Conservation (phyloP, 345 rosid genomes). For the Arabidopsis suecica region DNA sequence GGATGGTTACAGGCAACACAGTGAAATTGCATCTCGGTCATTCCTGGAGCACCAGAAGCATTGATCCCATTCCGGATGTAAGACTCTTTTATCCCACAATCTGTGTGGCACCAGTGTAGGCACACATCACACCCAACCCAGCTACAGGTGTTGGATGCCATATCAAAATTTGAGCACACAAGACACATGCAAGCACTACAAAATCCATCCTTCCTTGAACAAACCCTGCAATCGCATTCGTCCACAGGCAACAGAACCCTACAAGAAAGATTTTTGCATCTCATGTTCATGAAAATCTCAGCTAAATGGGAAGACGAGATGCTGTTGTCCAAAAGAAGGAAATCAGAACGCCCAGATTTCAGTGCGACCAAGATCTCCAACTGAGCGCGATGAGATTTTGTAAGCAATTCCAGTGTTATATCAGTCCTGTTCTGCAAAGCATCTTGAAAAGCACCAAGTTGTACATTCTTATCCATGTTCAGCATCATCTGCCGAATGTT, state of each 20-base stretch:
- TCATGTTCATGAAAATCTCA: slow-evolving; percentile 78
- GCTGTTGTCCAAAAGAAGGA: slow-evolving; percentile 61
- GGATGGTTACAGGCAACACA: slow-evolving; percentile 96
- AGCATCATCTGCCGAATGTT: slow-evolving; percentile 74
- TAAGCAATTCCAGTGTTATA: slow-evolving; percentile 61
- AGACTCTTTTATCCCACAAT: slow-evolving; percentile 81
- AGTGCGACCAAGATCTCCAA: slow-evolving; percentile 86
- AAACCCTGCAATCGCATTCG: slow-evolving; percentile 94
- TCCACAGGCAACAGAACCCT: slow-evolving; percentile 78
- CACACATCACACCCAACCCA: slow-evolving; percentile 99
- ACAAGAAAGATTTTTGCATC: slow-evolving; percentile 84
- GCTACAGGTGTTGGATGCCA: slow-evolving; percentile 94
- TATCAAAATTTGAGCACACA: slow-evolving; percentile 87
- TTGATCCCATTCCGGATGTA: slow-evolving; percentile 78
- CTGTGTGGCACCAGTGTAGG: slow-evolving; percentile 97
- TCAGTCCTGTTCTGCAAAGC: slow-evolving; percentile 72
- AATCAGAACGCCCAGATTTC: slow-evolving; percentile 71
- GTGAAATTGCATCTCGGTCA: slow-evolving; percentile 86
- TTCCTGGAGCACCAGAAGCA: slow-evolving; percentile 60
- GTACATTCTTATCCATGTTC: slow-evolving; percentile 63
- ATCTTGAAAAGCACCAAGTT: slow-evolving; percentile 57
- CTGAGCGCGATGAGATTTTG: slow-evolving; percentile 73
- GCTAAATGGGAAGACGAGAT: slow-evolving; percentile 75
- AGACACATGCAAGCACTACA: slow-evolving; percentile 98
- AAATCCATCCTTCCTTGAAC: slow-evolving; percentile 82